Conservation (phyloP, 768 basidiomycete species). For the Trametopsis cervina region DNA sequence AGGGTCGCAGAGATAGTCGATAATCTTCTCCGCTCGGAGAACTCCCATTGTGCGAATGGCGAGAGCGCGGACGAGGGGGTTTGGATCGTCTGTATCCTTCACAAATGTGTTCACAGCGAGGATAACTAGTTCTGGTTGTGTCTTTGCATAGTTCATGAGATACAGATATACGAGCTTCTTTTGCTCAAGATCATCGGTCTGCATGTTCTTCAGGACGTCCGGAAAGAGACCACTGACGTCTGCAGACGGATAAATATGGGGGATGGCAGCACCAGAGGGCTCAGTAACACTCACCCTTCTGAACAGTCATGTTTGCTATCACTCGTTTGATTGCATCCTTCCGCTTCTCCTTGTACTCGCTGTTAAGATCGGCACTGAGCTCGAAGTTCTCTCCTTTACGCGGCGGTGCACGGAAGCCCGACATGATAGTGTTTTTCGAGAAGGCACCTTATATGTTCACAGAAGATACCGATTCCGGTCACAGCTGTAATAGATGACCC, state of each 20-base stretch:
- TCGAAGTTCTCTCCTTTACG: slow-evolving; percentile 88
- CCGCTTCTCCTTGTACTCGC: slow-evolving; percentile 89
- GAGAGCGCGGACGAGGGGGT: slow-evolving; percentile 92
- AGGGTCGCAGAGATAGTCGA: slow-evolving; percentile 97
- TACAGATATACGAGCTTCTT: slow-evolving; percentile 99
- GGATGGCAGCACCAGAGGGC: background rate
- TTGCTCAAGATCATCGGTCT: slow-evolving; percentile 98
- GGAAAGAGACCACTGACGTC: slow-evolving; percentile 94
- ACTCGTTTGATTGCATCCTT: slow-evolving; percentile 98
- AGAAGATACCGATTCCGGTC: too few species aligned
- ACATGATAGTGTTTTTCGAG: slow-evolving; percentile 15
- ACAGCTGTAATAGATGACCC: too few species aligned
- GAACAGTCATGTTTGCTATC: slow-evolving; percentile 98
- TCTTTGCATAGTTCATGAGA: slow-evolving; percentile 99
- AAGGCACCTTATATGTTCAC: too few species aligned
- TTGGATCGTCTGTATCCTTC: slow-evolving; percentile 93
- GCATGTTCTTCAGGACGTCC: slow-evolving; percentile 99
- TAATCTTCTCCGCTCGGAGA: slow-evolving; percentile 95
- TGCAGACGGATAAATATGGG: slow-evolving; percentile 20
- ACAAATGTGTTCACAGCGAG: slow-evolving; percentile 99
- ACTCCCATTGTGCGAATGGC: slow-evolving; percentile 98
- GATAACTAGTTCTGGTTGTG: slow-evolving; percentile 98
- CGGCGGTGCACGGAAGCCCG: slow-evolving; percentile 21
- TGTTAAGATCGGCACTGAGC: slow-evolving; percentile 94
- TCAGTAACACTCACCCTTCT: slow-evolving; percentile 63